Base-by-base conservation (phyloP, 139 green algal species). In the Chlamydomonas schloesseri region DNA sequence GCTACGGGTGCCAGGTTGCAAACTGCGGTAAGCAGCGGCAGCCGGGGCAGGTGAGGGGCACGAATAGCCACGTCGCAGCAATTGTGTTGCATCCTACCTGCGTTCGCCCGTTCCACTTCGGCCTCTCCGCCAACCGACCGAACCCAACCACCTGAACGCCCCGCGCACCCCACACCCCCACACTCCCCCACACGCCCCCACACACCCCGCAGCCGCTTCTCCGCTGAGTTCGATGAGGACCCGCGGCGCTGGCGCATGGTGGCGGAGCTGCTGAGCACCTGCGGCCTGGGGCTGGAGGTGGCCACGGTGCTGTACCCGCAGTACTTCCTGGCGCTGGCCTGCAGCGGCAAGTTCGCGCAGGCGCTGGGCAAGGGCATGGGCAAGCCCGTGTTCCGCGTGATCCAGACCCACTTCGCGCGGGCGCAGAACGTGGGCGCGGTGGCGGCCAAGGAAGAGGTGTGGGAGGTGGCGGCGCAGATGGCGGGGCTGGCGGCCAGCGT, bases 401-500 rank as follows among this genome's bases (percentile, higher is more conserved):
- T 98, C n/a, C 95, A 98, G 89, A 94, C 93, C 23, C 93, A 98
- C 84, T 97, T 97, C 83, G 92, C 94, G 20, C 55, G 37, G 2
- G 73, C 65, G 21, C 93, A 94, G 87, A 98, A 98, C 78, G 93
- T 98, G 20, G 96, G 96, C 21, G 95, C 97, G 60, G 94, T 98
- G 23, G 90, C 96, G 0, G 96, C 96, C 68, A 98, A 97, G 90
- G 96, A 98, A 88, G 96, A 98, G 92, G 90, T 95, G 53, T 84
- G 78, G 78, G 42, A 71, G 69, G 67, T 67, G 62, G 46, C 36
- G 50, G 34, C 71, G 36, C 62, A 97, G 92, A 84, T 98, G 75
- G 58, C 86, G 31, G 96, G 96, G 2, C 92, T 97, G 29, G 89
- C 86, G 15, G 46, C 81, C 37, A 96, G 92, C 53, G 88, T 98